Conservation (phyloP, 352 stramenopile genomes). For the Phytophthora capsici region DNA sequence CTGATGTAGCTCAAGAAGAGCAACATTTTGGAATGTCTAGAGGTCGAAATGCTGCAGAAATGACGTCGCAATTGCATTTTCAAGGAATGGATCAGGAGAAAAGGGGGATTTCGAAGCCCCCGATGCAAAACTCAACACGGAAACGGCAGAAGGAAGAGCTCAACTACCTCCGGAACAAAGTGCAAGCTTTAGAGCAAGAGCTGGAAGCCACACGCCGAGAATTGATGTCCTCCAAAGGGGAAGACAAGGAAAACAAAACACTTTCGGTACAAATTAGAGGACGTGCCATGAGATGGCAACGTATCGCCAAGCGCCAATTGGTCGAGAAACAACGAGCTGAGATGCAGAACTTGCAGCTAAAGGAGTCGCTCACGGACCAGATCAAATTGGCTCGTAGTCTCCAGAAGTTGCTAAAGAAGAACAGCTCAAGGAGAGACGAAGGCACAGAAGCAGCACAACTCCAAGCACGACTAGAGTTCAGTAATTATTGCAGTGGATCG, state of each 20-base stretch:
- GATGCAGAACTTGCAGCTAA: slow-evolving; percentile 45
- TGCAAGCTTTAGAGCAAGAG: slow-evolving; percentile 48
- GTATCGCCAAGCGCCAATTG: slow-evolving; percentile 43
- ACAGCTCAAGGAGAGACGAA: slow-evolving; percentile 16
- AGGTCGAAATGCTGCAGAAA: slow-evolving; percentile 4
- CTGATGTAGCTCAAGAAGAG: background rate
- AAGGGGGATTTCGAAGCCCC: slow-evolving; percentile 9
- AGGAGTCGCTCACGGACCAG: slow-evolving; percentile 37
- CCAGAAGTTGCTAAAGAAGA: slow-evolving; percentile 52
- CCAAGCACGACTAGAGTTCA: slow-evolving; percentile 28
- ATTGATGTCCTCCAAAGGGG: slow-evolving; percentile 11
- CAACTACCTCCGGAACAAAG: slow-evolving; percentile 52
- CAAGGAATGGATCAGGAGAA: background rate
- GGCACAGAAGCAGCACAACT: slow-evolving; percentile 20
- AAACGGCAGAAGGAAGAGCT: slow-evolving; percentile 65
- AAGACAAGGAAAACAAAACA: slow-evolving; percentile 15
- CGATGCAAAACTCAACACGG: slow-evolving; percentile 61
- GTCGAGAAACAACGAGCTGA: slow-evolving; percentile 41
- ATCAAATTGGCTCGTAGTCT: slow-evolving; percentile 57
- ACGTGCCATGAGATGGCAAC: slow-evolving; percentile 37
- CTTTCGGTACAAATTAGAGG: slow-evolving; percentile 2
- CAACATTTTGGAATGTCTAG: background rate
- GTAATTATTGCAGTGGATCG: slow-evolving; percentile 6
- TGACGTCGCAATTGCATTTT: background rate
- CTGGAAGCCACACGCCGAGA: slow-evolving; percentile 25